Evolutionary conservation across 352 stramenopile genomes (phyloP), one percentile per base, ranked within the genome.

Genomic region (Phytopythium helicoides): DNA sequence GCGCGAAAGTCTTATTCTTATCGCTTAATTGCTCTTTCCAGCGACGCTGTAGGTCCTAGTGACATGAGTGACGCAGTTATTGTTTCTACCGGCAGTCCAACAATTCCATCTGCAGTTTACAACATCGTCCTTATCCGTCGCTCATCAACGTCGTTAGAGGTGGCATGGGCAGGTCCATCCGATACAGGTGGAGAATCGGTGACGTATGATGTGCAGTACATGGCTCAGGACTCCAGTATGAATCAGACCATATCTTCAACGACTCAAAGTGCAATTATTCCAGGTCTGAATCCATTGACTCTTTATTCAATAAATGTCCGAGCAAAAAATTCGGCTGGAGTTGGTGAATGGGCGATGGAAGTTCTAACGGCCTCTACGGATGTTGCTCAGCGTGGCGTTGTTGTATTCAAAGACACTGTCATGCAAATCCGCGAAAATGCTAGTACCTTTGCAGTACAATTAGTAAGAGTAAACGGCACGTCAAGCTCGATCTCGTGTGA

Each of bases 401-500:
- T 89, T 15, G 52, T 55, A 0, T 70, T 77, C 26, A 45, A 54
- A 10, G 19, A 62, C 0, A 22, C 16, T 0, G 58, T 59, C 11
- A 51, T 56, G 0, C 71, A 52, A 2, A 53, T 89, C 0, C 64
- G 74, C 37, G 78, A 89, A 55, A 83, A 85, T 45, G 36, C 18
- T 3, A 62, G 59, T 1, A 60, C 36, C 6, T 45, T 84, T 26
- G 54, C 51, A 0, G 41, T 86, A 12, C 40, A 67, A 18, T 49
- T 89, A 3, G 12, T 78, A 15, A 73, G 78, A 12, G 60, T 76
- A 7, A 75, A 84, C 44, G 78, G 78, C 10, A 76, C 64, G 18
- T 69, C 71, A 0, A 69, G 66, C 12, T 68, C 49, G 1, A 71
- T 89, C 22, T 66, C 58, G 3, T 86, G 78, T 46, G 44, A 54